Evolutionary conservation across 345 rosid species (phyloP), one percentile per base, ranked within the genome.

Genomic region (Salix exigua): DNA sequence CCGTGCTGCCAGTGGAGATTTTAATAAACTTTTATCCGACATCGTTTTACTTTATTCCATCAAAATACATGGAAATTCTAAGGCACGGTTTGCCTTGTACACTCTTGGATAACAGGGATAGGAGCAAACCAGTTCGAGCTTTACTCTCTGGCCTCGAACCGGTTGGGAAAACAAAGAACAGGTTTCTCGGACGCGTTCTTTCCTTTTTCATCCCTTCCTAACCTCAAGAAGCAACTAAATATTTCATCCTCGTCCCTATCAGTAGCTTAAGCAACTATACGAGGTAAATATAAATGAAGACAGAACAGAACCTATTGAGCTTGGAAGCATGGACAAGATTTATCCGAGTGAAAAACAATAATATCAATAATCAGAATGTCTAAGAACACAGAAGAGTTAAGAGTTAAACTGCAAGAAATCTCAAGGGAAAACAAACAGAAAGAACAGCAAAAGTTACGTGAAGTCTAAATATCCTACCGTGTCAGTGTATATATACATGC

Each of bases 401-500:
- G 46, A 42, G 4, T 28, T 28, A 53, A 76, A 14, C 38, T 7
- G 61, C 48, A 11, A 61, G 31, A 58, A 60, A 40, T 40, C 42
- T 7, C 44, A 42, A 51, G 7, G 9, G 61, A 58, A 10, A 28
- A 76, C 62, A 44, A 61, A 76, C 79, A 58, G 66, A 69, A 76
- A 42, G 63, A 60, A 76, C 33, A 60, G 60, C 33, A 31, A 31
- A 31, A 31, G 28, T 35, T 40, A 5, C 31, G 25, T 6, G 30
- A 21, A 3, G 17, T 30, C 18, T 18, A 28, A 58, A 30, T 21
- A 55, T 58, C 55, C 67, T 55, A 10, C 23, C 4, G 2, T 68
- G 58, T 44, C 40, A 51, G 28, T 8, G 66, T 60, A 67, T 66
- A 75, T 35, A 75, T 66, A 75, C 23, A 75, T 23, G 66, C 23